A percentile compares a stretch with the other conserved stretches of the same genome.
Evolutionary conservation across 176 grass and related monocot species (phyloP).

Genomic region (Guadua angustifolia): DNA sequence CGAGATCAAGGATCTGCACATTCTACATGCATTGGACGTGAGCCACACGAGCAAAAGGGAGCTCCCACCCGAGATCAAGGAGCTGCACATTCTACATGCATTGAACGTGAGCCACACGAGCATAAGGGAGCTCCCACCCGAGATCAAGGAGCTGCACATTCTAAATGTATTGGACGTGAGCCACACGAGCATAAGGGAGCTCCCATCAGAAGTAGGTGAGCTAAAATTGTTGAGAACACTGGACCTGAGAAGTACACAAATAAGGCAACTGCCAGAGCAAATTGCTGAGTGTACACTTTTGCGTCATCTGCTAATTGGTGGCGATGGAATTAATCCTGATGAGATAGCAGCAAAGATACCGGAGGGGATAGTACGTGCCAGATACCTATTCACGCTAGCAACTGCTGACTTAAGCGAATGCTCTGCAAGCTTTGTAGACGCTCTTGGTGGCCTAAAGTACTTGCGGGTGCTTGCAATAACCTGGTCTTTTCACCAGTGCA

Average conservation of each 20-base stretch:
- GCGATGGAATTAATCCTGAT: background rate
- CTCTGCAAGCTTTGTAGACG: background rate
- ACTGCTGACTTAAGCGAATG: constrained; percentile 7
- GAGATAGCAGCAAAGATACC: background rate
- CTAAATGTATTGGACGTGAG: background rate
- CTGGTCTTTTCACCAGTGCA: constrained; percentile 22
- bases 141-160: background rate
- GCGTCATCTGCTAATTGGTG: rapidly evolving
- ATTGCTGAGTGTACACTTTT: rapidly evolving
- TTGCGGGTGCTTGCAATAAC: background rate
- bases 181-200: background rate
- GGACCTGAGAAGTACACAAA: background rate
- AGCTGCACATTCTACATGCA: too few species aligned
- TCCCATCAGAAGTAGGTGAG: background rate
- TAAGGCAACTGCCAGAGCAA: background rate
- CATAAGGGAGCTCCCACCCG: too few species aligned
- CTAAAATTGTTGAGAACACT: rapidly evolving
- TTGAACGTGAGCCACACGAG: too few species aligned
- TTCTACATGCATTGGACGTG: too few species aligned
- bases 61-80: too few species aligned
- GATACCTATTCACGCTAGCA: background rate
- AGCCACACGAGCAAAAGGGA: too few species aligned
- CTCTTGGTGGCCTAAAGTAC: rapidly evolving
- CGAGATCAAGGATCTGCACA: too few species aligned
- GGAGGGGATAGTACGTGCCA: too few species aligned